These are phyloP conservation scores for Petasospora rhodanensis DNA, from an alignment of 1,139 yeast species.

Conservation along the genomic window DNA sequence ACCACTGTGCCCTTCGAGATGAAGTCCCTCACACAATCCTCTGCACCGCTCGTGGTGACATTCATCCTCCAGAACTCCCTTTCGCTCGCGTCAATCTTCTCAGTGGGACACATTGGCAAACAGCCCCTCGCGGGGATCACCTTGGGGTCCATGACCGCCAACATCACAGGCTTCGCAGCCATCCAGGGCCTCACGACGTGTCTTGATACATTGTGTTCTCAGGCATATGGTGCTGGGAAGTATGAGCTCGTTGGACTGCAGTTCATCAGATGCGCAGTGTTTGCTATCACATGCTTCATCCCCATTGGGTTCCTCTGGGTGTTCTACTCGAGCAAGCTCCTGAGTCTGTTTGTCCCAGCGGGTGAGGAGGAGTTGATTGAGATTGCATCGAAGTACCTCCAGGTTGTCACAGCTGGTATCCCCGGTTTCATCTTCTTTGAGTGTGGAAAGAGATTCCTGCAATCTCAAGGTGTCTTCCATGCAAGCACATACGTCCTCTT, in stretches of 20 bases:
- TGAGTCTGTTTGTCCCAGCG: conserved; percentile 21
- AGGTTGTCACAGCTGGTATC: conserved; percentile 32
- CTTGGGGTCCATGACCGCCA: conserved; percentile 34
- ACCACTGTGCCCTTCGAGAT: conserved; percentile 20
- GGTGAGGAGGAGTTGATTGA: conserved; percentile 16
- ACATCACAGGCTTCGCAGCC: conserved; percentile 44
- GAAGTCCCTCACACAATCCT: conserved; percentile 25
- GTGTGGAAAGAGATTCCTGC: conserved; percentile 38
- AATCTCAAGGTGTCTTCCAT: conserved; percentile 37
- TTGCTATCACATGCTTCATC: conserved; percentile 33
- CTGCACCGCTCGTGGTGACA: conserved; percentile 44
- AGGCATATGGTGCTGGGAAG: conserved; percentile 44
- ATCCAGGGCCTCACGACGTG: conserved; percentile 53
- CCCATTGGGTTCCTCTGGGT: conserved; percentile 37
- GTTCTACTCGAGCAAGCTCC: conserved; percentile 12
- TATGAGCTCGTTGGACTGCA: conserved; percentile 38
- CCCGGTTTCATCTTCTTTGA: conserved; percentile 39
- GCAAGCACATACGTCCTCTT: conserved; percentile 37
- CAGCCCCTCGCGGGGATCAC: conserved; percentile 46
- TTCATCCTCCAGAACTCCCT: conserved; percentile 46
- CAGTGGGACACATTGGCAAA: conserved; percentile 47
- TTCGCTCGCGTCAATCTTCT: conserved; percentile 44
- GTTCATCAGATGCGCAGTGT: conserved; percentile 39
- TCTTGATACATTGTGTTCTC: conserved; percentile 49
- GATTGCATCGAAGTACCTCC: conserved; percentile 32